Conservation (phyloP, 495 filamentous ascomycete species). For the Paragyromitra xinjiangensis region DNA sequence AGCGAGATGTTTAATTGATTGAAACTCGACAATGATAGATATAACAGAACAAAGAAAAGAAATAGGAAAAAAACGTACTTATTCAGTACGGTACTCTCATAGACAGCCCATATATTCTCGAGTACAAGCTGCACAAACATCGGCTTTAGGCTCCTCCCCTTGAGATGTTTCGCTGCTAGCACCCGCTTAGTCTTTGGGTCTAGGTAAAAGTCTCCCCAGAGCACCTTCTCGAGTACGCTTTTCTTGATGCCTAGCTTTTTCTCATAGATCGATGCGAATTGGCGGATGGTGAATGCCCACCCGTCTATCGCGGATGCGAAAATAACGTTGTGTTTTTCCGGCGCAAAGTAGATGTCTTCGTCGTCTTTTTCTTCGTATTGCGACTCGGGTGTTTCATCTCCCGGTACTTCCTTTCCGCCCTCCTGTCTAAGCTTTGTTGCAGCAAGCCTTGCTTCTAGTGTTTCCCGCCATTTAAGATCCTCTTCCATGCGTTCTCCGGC, state of each 20-base stretch:
- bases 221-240: conserved; percentile 86
- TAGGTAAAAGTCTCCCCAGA: conserved; percentile 97
- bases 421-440: conserved; percentile 64
- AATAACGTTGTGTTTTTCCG: conserved; percentile 98
- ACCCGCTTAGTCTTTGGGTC: conserved; percentile 98
- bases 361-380: conserved; percentile 93
- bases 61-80: conserved; percentile 57
- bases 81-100: conserved; percentile 74
- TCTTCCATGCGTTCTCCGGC: conserved; percentile 99
- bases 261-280: conserved; percentile 94
- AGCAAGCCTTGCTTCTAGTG: conserved; percentile 83
- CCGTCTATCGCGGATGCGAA: conserved; percentile 97
- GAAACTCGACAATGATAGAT: conserved; percentile 44
- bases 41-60: conserved; percentile 45
- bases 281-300: conserved; percentile 95
- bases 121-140: conserved; percentile 98
- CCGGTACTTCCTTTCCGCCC: conserved; percentile 48
- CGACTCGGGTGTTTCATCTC: conserved; percentile 63
- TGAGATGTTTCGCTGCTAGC: conserved; percentile 88
- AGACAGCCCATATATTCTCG: conserved; percentile 96
- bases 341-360: conserved; percentile 97
- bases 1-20: conserved; percentile 48
- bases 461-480: conserved; percentile 93
- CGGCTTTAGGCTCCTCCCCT: conserved; percentile 87
- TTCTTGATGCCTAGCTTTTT: conserved; percentile 97